Evolutionary conservation across 164 flowering plant species (phyloP).

Genomic region (Litsea cubeba): DNA sequence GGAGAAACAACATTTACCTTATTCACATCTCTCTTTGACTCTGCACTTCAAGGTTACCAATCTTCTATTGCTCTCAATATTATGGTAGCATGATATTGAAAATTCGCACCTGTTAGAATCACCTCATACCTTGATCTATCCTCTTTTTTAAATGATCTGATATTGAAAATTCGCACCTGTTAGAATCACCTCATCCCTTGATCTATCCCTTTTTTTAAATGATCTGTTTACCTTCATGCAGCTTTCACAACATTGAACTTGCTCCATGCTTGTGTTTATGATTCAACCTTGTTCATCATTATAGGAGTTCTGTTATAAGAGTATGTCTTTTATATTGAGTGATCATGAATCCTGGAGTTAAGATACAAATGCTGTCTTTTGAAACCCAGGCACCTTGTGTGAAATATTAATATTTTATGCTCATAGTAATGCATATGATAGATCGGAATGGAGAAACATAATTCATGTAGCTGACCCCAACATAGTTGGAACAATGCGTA

Average conservation of each 20-base stretch:
- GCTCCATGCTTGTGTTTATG: background rate
- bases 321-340: background rate
- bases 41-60: slow-evolving; percentile 73
- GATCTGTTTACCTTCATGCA: background rate
- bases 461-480: no score
- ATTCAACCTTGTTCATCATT: background rate
- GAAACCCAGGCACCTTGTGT: no score
- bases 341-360: background rate
- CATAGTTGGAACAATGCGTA: no score
- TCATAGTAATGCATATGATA: background rate
- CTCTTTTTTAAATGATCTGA: background rate
- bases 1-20: slow-evolving; percentile 63
- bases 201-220: background rate
- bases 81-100: background rate
- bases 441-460: no score
- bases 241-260: background rate
- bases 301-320: background rate
- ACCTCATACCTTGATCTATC: background rate
- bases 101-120: background rate
- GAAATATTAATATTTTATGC: background rate
- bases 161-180: background rate
- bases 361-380: background rate
- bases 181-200: background rate
- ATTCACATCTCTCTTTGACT: slow-evolving; percentile 82
- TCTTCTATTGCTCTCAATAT: background rate